phyloP scores from a whole-genome alignment of 2,329 filamentous ascomycete species.

The Cladosporium cucumerinum region DNA sequence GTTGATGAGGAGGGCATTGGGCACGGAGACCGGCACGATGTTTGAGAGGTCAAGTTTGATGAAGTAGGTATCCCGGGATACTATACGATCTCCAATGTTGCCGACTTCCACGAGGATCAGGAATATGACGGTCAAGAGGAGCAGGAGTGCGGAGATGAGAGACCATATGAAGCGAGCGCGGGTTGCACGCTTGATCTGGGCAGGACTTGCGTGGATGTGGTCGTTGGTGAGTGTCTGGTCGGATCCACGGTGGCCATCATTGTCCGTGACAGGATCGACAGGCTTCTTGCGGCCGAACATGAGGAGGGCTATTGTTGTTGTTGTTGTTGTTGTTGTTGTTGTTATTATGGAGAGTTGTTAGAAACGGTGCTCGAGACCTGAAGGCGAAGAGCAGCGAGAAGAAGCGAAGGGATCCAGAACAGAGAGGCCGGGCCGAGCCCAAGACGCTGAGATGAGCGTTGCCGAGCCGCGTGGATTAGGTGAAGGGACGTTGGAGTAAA shows the following conservation, averaged over 20 bases:
- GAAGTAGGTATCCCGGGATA: constrained; percentile 73
- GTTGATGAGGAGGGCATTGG: constrained; percentile 74
- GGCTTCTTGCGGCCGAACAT: constrained; percentile 35
- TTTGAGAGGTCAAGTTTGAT: constrained; percentile 79
- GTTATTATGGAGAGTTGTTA: not conserved
- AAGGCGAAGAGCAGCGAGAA: not conserved
- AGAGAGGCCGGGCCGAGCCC: not conserved
- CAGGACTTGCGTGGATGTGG: constrained; percentile 32
- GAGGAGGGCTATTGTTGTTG: constrained; percentile 7
- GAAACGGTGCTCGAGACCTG: not conserved
- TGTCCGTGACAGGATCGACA: constrained; percentile 12
- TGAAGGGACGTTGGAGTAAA: constrained; percentile 7
- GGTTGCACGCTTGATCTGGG: constrained; percentile 48
- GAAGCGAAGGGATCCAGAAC: not conserved
- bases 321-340: no score
- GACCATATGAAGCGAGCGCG: constrained; percentile 59
- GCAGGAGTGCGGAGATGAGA: constrained; percentile 63
- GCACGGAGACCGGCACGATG: constrained; percentile 70
- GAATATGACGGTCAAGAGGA: constrained; percentile 72
- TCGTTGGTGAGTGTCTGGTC: constrained; percentile 31
- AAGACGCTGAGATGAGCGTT: not conserved
- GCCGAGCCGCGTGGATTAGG: not conserved
- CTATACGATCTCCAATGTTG: constrained; percentile 58
- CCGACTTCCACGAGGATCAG: constrained; percentile 78
- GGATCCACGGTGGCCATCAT: constrained; percentile 20